Evolutionary conservation across 2,329 filamentous ascomycete species (phyloP), one percentile per base, ranked within the genome.

Genomic region (Hirsutella minnesotensis): DNA sequence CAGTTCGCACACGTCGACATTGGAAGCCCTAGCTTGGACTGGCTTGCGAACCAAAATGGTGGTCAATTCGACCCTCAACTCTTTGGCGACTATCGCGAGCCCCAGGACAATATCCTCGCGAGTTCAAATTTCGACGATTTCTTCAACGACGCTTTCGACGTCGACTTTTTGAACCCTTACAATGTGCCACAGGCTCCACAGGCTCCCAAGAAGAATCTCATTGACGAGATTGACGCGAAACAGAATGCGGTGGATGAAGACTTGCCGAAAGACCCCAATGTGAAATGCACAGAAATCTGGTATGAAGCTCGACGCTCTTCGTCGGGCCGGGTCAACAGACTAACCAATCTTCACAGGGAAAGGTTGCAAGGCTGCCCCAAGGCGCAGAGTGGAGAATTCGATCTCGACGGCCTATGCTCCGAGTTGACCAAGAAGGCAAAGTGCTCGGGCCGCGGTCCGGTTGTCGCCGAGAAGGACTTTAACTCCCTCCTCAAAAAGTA

Each of bases 361-460:
- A 87, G 86, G 65, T 65, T 95, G 19, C 86, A 94, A 66, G 78
- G 75, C 30, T 94, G 88, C 61, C 81, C 87, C 46, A 88, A 84
- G 59, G 92, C 94, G 53, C 84, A 89, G 57, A 85, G 78, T 45
- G 89, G 89, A 53, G 89, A 94, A 53, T 87, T 96, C 50, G 92
- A 98, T 52, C 83, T 98, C 39, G 92, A 98, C 57, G 81, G 83
- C 29, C 75, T 98, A 20, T 98, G 92, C 66, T 84, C 83, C 4
- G 89, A 98, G 59, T 77, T 98, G 13, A 86, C 90, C 50, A 86
- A 89, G 60, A 98, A 98, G 68, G 92, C 92, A 45, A 92, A 90
- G 58, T 98, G 92, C 62, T 94, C 88, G 0, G 86, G 94, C 52
- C 83, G 75, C 16, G 90, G 92, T 15, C 86, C 94, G 12, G 86